Base-by-base conservation (phyloP, 2,329 filamentous ascomycete species). In the Talaromyces albobiverticillius region DNA sequence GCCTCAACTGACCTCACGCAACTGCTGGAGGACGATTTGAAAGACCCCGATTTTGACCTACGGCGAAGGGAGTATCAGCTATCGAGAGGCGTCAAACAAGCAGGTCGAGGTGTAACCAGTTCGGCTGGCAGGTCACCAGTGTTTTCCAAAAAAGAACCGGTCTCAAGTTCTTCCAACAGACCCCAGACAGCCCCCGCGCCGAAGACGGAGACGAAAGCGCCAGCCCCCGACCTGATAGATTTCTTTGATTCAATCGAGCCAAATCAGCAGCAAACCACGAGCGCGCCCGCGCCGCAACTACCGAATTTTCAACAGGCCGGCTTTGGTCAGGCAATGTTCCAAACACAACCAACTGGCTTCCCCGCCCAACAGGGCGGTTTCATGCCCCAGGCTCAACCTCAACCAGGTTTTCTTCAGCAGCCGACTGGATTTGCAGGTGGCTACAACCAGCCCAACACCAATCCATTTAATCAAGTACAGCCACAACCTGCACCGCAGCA, bases 231-330 rank as follows among this genome's bases (percentile, higher is more conserved):
- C 76, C 79, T 95, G 57, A 97, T 95, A 67, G 94, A 93, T 76
- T 96, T 95, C 73, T 96, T 96, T 70, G 93, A 87, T 66, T 92
- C 90, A 5, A 96, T 95, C 64, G 92, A 96, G 66, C 85, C 90
- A 67, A 91, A 92, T 60, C 90, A 62, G 53, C 63, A 69, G 54
- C 66, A 76, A 61, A 56, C 72, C 78, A 63, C 71, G 62, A 59
- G 69, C 52, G 75, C 70, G 46, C 65, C 62, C 31, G 71, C 70
- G 59, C 66, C 67, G 57, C 68, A 66, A 56, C 72, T 51, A 42
- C 42, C 13, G 20, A 43, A 41, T 29, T 57, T 54, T 45, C 70
- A 68, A 43, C 67, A 67, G 57, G 60, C 60, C n/a, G 69, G 63
- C 23, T 71, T 71, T 53, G 66, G 66, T 42, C 70, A 65, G 51